Percentiles rank a stretch among this genome's conserved stretches.
These are phyloP conservation scores for Microstegium vimineum DNA, from an alignment of 176 grass and related monocot species.

Conservation along the genomic window DNA sequence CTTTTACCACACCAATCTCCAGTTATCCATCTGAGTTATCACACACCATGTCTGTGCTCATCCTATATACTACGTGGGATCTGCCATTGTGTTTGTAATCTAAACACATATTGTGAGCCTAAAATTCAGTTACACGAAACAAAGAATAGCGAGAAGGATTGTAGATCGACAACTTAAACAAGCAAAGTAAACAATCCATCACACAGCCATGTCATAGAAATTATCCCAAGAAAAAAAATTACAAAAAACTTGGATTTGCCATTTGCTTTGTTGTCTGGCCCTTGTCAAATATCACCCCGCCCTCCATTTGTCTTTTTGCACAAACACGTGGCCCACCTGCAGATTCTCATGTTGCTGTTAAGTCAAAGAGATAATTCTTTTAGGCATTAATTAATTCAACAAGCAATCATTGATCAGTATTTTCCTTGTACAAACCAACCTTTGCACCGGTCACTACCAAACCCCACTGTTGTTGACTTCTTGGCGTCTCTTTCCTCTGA, in stretches of 20 bases:
- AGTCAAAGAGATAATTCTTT: neutral
- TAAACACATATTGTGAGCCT: neutral
- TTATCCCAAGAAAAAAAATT: no score
- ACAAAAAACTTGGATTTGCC: neutral
- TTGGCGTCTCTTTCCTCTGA: neutral
- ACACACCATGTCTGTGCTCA: no score
- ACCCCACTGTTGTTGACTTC: neutral
- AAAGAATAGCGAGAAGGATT: no score
- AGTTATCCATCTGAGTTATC: no score
- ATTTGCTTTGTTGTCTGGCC: neutral
- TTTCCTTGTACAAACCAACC: neutral
- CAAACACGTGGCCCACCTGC: neutral
- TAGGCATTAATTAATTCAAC: neutral
- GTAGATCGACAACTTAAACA: no score
- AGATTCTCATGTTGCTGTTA: neutral
- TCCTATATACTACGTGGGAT: no score
- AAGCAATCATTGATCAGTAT: neutral
- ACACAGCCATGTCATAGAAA: neutral
- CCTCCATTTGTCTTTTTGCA: neutral
- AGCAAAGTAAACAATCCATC: neutral
- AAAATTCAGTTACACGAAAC: neutral
- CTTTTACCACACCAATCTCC: no score
- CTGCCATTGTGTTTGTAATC: no score
- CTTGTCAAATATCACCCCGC: neutral
- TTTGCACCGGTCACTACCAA: neutral